Percentiles rank a stretch among this genome's conserved stretches.
Conservation (phyloP, 2,329 filamentous ascomycete species). For the Epichloe brachyelytri region DNA sequence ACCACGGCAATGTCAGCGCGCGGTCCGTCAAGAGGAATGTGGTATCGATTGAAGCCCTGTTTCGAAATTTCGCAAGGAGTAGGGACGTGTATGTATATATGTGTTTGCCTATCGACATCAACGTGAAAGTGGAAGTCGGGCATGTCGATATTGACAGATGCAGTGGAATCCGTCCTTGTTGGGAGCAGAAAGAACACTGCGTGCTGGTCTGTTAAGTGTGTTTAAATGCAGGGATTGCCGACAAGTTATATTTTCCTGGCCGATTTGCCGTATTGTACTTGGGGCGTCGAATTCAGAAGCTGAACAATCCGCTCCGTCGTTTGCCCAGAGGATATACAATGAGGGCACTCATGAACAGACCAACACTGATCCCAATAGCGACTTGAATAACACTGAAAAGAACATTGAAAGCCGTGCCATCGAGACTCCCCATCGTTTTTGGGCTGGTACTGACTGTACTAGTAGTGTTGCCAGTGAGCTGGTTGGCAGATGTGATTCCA, state of each 20-base stretch:
- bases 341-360: constrained; percentile 42
- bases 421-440: constrained; percentile 18
- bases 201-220: too few species aligned
- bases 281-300: constrained; percentile 25
- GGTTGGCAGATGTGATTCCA: constrained; percentile 43
- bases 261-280: not conserved
- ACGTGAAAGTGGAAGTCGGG: not conserved
- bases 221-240: not conserved
- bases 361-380: constrained; percentile 49
- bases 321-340: constrained; percentile 45
- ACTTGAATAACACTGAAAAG: constrained; percentile 47
- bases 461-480: constrained; percentile 33
- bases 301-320: constrained; percentile 43
- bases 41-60: not conserved
- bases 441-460: constrained; percentile 1
- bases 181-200: not conserved
- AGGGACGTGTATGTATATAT: not conserved
- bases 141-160: not conserved
- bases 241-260: too few species aligned
- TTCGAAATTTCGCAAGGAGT: not conserved
- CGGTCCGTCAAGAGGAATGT: not conserved
- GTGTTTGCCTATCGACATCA: not conserved
- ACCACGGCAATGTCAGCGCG: not conserved
- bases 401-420: constrained; percentile 38
- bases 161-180: too few species aligned